Base-by-base conservation (phyloP, 768 basidiomycete genomes). In the Calocybe indica region DNA sequence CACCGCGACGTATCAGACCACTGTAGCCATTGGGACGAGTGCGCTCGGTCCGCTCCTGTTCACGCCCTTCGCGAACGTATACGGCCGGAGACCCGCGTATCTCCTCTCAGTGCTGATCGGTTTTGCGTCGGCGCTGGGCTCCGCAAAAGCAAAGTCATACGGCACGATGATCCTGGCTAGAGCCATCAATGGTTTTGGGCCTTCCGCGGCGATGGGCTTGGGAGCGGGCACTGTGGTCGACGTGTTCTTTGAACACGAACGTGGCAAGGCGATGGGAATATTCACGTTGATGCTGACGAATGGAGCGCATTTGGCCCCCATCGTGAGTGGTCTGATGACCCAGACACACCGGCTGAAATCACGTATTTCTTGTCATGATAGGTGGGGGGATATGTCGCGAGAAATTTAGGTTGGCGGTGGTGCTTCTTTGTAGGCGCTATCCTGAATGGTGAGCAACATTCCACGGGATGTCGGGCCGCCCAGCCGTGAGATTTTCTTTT, bases 361-460 rank as follows among this genome's bases (percentile, higher is more conserved):
- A 22, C 22, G 4, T 22, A 22, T 22, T 22, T 33, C 22, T 36
- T 36, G 30, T n/a, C 13, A n/a, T 14, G n/a, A 40, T 39, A 67
- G 66, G 58, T 65, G 15, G 66, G 66, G 30, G 70, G 69, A 15
- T 67, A 69, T 55, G 61, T 70, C n/a, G 68, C 69, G 4, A 55
- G 64, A 43, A 57, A 57, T 43, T 55, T 58, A 15, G 67, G 67
- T n/a, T 68, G 69, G 68, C 58, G 70, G 37, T 72, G 71, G 73
- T 71, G 70, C 47, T 73, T 73, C 48, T 73, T 68, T 61, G 56
- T 67, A 10, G 64, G 69, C 28, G 63, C 67, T n/a, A 72, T 73
- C n/a, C 50, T 71, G n/a, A 67, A 72, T 51, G 68, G 62, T 52
- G 42, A 49, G 47, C 39, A 5, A 22, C 22, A 22, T 12, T 6